Evolutionary conservation across 176 grass and related monocot genomes (phyloP), one percentile per base, ranked within the genome.

Genomic region (Phyllostachys edulis): DNA sequence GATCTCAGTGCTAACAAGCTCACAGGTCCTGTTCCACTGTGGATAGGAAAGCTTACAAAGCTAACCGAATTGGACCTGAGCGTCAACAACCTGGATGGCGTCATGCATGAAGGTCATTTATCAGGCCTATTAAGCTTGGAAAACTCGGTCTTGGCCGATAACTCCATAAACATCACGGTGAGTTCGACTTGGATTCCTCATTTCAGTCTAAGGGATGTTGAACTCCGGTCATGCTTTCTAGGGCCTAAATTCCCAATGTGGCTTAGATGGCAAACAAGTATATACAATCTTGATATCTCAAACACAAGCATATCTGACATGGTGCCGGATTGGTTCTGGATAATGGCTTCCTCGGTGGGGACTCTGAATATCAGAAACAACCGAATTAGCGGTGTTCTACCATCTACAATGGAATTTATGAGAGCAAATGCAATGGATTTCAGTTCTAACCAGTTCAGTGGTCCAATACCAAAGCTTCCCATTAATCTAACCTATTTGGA

Each of bases 271-370:
- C 67, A 78, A 63, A 73, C 32, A 18, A 5, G 7, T 12, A 1
- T 78, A 10, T 0, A 0, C 0, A 0, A 1, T 12, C 13, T 92
- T 20, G 73, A 80, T 69, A 81, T 92, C 17, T 80, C 82, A 16
- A 76, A 92, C 20, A 64, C 83, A 18, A 41, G 61, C 86, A 88
- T 92, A 39, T 38, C 78, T 3, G 78, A 71, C 2, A 56, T 5
- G 2, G 21, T 89, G 0, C 86, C 83, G 0, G 59, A 77, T 29
- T 92, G 82, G 86, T 88, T 92, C 9, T 86, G 86, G 90, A 72
- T 29, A 45, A 16, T 1, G 0, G 16, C 26, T 63, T 82, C 78
- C 6, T 42, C 67, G 0, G 60, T 75, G 4, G 0, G 0, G 0
- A 1, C 0, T 47, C 5, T 89, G 13, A 75, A 87, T 26, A 50